phyloP scores from a whole-genome alignment of 257 asterid species.

The Nicotiana noctiflora region DNA sequence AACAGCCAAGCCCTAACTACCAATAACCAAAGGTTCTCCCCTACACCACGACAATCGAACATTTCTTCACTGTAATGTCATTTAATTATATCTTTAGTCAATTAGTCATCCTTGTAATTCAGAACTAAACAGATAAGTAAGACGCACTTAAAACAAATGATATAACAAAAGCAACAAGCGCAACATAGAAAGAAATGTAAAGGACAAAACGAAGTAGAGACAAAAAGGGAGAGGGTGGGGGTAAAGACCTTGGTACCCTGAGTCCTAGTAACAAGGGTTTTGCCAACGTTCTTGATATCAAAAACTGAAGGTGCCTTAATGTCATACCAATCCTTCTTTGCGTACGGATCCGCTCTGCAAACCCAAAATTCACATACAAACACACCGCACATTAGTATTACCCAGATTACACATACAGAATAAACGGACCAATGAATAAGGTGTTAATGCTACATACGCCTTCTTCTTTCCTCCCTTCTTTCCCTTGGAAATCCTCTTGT shows the following conservation, averaged over 20 bases:
- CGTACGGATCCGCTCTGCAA: slow-evolving; percentile 8
- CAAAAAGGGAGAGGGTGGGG: neutral
- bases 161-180: neutral
- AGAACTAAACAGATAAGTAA: neutral
- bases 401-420: neutral
- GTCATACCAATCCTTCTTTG: slow-evolving; percentile 7
- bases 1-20: neutral
- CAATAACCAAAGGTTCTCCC: neutral
- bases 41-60: neutral
- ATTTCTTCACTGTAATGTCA: no score
- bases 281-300: neutral
- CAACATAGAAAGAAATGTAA: neutral
- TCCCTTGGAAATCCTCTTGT: slow-evolving; percentile 6
- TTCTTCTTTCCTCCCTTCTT: slow-evolving; percentile 6
- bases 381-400: neutral
- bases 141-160: neutral
- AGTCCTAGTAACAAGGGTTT: slow-evolving; percentile 1
- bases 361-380: neutral
- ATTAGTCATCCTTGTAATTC: neutral
- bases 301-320: slow-evolving; percentile 5
- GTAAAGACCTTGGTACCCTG: slow-evolving; percentile 8
- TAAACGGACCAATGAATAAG: no score
- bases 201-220: neutral
- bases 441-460: slow-evolving; percentile 3
- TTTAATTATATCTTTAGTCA: neutral